Conservation (phyloP, 2,329 filamentous ascomycete genomes). For the Botrytis elliptica region DNA sequence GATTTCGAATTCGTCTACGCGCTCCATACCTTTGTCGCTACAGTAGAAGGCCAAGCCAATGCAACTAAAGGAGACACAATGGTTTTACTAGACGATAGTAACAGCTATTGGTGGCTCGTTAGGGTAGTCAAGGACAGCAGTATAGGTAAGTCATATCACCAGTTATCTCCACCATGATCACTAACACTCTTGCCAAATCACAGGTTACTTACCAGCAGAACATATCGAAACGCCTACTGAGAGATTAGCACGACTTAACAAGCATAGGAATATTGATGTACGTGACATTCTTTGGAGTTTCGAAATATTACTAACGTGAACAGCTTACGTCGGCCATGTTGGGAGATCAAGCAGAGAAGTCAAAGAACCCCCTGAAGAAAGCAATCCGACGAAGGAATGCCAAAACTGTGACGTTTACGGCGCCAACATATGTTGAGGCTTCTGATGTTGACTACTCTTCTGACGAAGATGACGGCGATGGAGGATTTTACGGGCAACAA, state of each 20-base stretch:
- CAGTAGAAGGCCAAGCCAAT: slow-evolving; percentile 96
- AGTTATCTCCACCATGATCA: neutral
- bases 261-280: slow-evolving; percentile 97
- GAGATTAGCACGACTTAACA: slow-evolving; percentile 87
- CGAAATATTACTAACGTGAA: slow-evolving; percentile 24
- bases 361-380: slow-evolving; percentile 71
- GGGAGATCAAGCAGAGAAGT: slow-evolving; percentile 67
- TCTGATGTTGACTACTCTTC: slow-evolving; percentile 70
- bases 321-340: slow-evolving; percentile 70
- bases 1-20: slow-evolving; percentile 99
- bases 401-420: slow-evolving; percentile 70
- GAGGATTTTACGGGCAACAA: slow-evolving; percentile 47
- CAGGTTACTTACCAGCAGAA: slow-evolving; percentile 93
- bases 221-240: slow-evolving; percentile 98
- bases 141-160: slow-evolving; percentile 57
- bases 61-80: slow-evolving; percentile 98
- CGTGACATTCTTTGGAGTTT: slow-evolving; percentile 38
- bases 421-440: slow-evolving; percentile 69
- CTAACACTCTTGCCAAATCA: slow-evolving; percentile 8
- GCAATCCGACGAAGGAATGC: slow-evolving; percentile 68
- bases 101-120: slow-evolving; percentile 99
- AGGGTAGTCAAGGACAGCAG: slow-evolving; percentile 96
- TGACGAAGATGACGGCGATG: slow-evolving; percentile 59
- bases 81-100: slow-evolving; percentile 96
- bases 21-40: slow-evolving; percentile 94